A percentile compares a stretch with the other conserved stretches of the same genome.
Conservation (phyloP, 2,329 filamentous ascomycete species). For the Phoma sp. region DNA sequence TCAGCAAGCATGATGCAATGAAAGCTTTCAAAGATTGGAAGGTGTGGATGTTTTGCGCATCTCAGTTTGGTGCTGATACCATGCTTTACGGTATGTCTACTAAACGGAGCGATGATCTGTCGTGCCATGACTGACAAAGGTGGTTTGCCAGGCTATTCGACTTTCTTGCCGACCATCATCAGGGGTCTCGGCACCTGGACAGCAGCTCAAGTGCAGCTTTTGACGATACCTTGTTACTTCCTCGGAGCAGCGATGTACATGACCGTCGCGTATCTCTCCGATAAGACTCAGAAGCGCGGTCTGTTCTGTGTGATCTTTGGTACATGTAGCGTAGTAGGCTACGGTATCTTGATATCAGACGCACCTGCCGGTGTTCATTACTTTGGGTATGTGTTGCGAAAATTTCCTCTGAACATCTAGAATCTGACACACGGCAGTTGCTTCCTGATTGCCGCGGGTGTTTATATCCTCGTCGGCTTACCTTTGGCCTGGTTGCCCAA, state of each 20-base stretch:
- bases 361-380: conserved; percentile 69
- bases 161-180: conserved; percentile 81
- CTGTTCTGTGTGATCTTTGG: conserved; percentile 69
- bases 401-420: neutral
- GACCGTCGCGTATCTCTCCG: conserved; percentile 68
- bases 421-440: conserved; percentile 49
- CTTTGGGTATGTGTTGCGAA: conserved; percentile 55
- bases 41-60: conserved; percentile 71
- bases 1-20: conserved; percentile 67
- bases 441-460: conserved; percentile 73
- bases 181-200: conserved; percentile 67
- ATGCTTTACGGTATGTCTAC: conserved; percentile 66
- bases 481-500: conserved; percentile 66
- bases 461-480: conserved; percentile 66
- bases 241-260: conserved; percentile 74
- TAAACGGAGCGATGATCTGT: neutral
- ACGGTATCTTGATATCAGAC: conserved; percentile 69
- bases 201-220: conserved; percentile 69
- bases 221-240: conserved; percentile 79
- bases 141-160: conserved; percentile 64
- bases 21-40: conserved; percentile 76
- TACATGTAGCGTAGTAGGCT: conserved; percentile 68
- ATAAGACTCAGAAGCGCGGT: conserved; percentile 69
- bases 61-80: conserved; percentile 74
- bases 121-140: neutral